Percentiles rank a stretch among this genome's conserved stretches.
Conservation (phyloP, 176 grass and related monocot genomes). For the Areca catechu region DNA sequence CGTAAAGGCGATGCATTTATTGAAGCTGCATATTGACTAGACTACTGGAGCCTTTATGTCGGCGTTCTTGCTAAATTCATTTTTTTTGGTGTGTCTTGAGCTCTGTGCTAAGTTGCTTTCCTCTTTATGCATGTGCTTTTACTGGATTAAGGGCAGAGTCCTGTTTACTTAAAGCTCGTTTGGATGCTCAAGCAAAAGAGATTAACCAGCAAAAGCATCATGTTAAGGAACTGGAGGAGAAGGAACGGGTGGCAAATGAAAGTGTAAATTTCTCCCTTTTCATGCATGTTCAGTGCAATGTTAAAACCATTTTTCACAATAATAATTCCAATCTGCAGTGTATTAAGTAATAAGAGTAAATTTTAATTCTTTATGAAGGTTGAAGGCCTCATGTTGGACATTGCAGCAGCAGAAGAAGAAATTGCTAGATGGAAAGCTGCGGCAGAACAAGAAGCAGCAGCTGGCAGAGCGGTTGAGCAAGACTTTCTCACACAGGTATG, state of each 20-base stretch:
- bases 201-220: constrained; percentile 57
- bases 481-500: constrained; percentile 71
- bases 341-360: too few relatives aligned
- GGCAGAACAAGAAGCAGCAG: constrained; percentile 87
- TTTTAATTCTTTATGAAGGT: constrained; percentile 36
- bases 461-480: constrained; percentile 75
- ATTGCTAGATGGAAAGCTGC: constrained; percentile 94
- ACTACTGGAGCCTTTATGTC: too few relatives aligned
- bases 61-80: too few relatives aligned
- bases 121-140: constrained; percentile 31
- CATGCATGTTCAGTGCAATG: constrained; percentile 2
- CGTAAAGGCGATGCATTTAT: too few relatives aligned
- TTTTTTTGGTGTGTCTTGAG: too few relatives aligned
- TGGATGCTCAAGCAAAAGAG: constrained; percentile 90
- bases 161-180: constrained; percentile 66
- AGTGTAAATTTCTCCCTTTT: constrained; percentile 43
- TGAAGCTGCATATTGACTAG: too few relatives aligned
- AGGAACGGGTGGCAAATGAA: constrained; percentile 83
- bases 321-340: not conserved
- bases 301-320: not conserved
- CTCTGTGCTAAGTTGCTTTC: constrained; percentile 18
- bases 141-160: constrained; percentile 82
- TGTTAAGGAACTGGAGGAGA: constrained; percentile 81
- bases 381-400: constrained; percentile 90
- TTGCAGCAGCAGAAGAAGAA: constrained; percentile 91